Percentiles rank a stretch among this genome's conserved stretches.
Evolutionary conservation across 768 basidiomycete genomes (phyloP).

Genomic region (Leccinum boreale): DNA sequence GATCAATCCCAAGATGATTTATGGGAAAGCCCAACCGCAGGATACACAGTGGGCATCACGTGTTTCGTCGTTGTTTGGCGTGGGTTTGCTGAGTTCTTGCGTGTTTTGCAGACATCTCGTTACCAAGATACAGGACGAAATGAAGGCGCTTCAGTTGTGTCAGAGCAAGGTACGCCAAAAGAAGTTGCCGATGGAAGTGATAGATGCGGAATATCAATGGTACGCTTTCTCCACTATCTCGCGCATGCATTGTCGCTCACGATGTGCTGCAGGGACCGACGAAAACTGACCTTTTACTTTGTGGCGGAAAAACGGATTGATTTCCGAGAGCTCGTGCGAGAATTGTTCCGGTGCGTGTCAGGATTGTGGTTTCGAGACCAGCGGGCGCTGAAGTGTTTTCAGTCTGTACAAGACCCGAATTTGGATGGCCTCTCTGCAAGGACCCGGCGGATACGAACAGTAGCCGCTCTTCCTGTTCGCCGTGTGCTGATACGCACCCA

Average conservation of each 20-base stretch:
- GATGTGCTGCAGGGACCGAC: slow-evolving; percentile 71
- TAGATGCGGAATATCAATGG: slow-evolving; percentile 99
- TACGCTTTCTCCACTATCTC: slow-evolving; percentile 34
- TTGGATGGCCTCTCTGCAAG: slow-evolving; percentile 89
- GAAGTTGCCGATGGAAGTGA: slow-evolving; percentile 97
- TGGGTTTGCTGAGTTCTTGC: neutral
- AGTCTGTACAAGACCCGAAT: slow-evolving; percentile 93
- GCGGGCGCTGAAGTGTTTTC: neutral
- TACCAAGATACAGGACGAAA: slow-evolving; percentile 85
- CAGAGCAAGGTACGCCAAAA: slow-evolving; percentile 90
- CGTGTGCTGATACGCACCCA: neutral
- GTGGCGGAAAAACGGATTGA: slow-evolving; percentile 93
- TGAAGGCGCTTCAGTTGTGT: slow-evolving; percentile 88
- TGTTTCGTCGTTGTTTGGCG: neutral
- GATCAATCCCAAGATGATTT: slow-evolving; percentile 96
- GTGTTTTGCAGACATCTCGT: slow-evolving; percentile 58
- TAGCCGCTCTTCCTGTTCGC: slow-evolving; percentile 18
- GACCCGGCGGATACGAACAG: slow-evolving; percentile 42
- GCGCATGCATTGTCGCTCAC: neutral
- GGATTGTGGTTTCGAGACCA: neutral
- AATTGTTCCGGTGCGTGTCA: slow-evolving; percentile 72
- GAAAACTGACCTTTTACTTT: slow-evolving; percentile 98
- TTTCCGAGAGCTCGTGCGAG: slow-evolving; percentile 93
- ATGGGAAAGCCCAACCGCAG: slow-evolving; percentile 77
- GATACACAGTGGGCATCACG: slow-evolving; percentile 64